Base-by-base conservation (phyloP, 2,329 filamentous ascomycete species). In the Epichloe festucae region DNA sequence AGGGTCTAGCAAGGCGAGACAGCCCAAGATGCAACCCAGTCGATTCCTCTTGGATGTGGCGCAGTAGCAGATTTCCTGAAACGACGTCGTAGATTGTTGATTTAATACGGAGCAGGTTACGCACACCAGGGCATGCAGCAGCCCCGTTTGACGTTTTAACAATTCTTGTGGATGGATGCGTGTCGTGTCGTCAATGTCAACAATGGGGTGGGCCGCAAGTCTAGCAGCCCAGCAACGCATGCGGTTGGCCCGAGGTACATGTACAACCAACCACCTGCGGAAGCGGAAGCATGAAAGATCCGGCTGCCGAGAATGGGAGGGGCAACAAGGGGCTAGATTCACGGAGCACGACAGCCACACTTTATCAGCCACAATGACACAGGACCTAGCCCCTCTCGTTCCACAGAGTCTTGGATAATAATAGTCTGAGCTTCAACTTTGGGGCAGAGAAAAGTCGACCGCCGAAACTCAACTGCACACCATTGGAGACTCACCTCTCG, bases 1-100 rank as follows among this genome's bases (percentile, higher is more conserved):
- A 39, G 39, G 55, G 53, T 54, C 53, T 54, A 51, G 58, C 55
- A 51, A 51, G 53, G 31, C 36, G 19, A 46, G 31, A 43, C 12
- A 42, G 31, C 17, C 42, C 36, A 23, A 46, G 42, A 43, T 46
- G 27, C 31, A 36, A 49, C 19, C 23, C 46, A 41, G 46, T 38
- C 15, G 40, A 42, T 17, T 11, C 11, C 17, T 36, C 31, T 41
- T 19, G 35, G 31, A 10, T 27, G 38, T 48, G 45, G 40, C 47
- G 47, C 48, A 44, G 38, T 7, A 4, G 8, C 31, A 45, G 4
- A 14, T 27, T 39, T 17, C 23, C n/a, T 43, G 27, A 38, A 46
- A 50, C 23, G 47, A 50, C 40, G 48, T 47, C 36, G 47, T 19
- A 50, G 40, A 42, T 44, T 52, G 46, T 21, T 39, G 34, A 38